Percentiles rank a stretch among this genome's conserved stretches.
Evolutionary conservation across 345 rosid species (phyloP).

Genomic region (Camelina hispida): DNA sequence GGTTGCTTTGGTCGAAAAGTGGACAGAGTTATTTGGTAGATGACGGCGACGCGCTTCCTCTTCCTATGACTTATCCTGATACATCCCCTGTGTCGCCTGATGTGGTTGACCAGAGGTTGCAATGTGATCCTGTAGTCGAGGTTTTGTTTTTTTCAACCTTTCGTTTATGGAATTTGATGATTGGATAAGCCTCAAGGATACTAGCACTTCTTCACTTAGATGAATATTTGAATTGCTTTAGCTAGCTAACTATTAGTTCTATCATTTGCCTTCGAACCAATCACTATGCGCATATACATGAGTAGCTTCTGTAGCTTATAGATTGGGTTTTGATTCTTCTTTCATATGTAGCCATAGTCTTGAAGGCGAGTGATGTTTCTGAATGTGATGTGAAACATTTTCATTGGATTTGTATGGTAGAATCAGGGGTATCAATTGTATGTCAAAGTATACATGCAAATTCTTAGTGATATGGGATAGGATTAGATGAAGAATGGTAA

Average conservation of each 20-base stretch:
- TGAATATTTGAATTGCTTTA: not conserved
- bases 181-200: conserved; percentile 14
- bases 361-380: conserved; percentile 11
- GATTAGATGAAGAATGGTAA: not conserved
- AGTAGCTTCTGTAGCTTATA: not conserved
- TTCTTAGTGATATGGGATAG: not conserved
- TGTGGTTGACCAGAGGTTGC: conserved; percentile 72
- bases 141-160: conserved; percentile 43
- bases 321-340: not conserved
- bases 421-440: not conserved
- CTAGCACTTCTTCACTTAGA: not conserved
- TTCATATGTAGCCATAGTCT: not conserved
- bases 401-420: not conserved
- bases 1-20: conserved; percentile 77
- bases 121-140: conserved; percentile 75
- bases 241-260: not conserved
- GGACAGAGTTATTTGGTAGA: conserved; percentile 79
- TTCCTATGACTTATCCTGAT: conserved; percentile 91
- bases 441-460: conserved; percentile 10
- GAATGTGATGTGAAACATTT: not conserved
- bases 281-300: not conserved
- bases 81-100: conserved; percentile 76
- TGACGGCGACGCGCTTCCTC: conserved; percentile 80
- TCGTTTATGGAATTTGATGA: not conserved
- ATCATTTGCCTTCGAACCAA: not conserved